These are phyloP conservation scores for Lentinula novae-zelandiae DNA, from an alignment of 1,284 basidiomycete genomes.

Conservation along the genomic window DNA sequence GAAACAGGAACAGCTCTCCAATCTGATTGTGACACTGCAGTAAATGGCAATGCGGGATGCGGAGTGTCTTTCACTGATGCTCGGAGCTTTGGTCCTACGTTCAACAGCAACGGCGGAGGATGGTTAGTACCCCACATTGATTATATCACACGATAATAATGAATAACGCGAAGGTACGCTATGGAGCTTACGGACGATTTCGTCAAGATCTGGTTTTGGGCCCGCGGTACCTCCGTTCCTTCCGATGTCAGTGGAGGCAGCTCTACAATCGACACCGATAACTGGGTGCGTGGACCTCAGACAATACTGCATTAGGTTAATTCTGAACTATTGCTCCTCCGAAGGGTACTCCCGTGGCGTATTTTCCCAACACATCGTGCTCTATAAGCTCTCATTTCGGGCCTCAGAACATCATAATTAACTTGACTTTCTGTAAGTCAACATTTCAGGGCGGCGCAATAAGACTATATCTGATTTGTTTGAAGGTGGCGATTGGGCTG, in stretches of 20 bases:
- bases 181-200: conserved; percentile 45
- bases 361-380: conserved; percentile 53
- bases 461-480: background rate
- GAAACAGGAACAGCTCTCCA: conserved; percentile 42
- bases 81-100: conserved; percentile 54
- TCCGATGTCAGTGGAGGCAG: conserved; percentile 39
- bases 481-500: conserved; percentile 59
- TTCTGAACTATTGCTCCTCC: background rate
- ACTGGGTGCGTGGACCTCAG: conserved; percentile 36
- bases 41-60: conserved; percentile 60
- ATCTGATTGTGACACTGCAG: conserved; percentile 53
- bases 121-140: conserved; percentile 32
- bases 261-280: conserved; percentile 38
- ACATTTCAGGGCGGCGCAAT: background rate
- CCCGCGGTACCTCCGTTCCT: conserved; percentile 40
- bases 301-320: background rate
- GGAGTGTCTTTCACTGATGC: conserved; percentile 44
- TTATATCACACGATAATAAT: background rate
- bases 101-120: conserved; percentile 62
- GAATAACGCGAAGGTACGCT: conserved; percentile 36
- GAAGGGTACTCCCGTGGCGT: conserved; percentile 52
- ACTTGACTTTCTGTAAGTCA: conserved; percentile 40
- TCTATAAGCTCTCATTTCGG: conserved; percentile 49
- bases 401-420: conserved; percentile 59
- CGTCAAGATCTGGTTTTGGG: conserved; percentile 63